Percentiles rank a stretch among this genome's conserved stretches.
Evolutionary conservation across 768 basidiomycete genomes (phyloP).

Genomic region (Leucocoprinus leucothites): DNA sequence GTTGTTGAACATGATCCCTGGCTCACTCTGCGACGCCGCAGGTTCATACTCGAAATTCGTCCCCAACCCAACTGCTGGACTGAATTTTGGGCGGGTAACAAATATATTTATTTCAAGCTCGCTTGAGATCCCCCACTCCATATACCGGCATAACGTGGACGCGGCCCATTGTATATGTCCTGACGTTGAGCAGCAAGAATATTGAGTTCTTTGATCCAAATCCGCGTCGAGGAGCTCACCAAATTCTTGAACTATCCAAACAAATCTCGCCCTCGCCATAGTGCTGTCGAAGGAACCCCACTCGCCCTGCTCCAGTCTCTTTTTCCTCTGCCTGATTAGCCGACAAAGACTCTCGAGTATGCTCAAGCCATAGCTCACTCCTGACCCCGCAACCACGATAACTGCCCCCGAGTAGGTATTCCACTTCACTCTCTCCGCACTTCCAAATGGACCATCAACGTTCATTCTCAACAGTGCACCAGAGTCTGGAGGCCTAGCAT

Average conservation of each 20-base stretch:
- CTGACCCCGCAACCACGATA: constrained; percentile 70
- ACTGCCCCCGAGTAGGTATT: constrained; percentile 53
- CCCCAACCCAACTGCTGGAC: too few relatives aligned
- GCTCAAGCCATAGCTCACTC: constrained; percentile 68
- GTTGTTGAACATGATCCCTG: too few relatives aligned
- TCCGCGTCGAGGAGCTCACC: too few relatives aligned
- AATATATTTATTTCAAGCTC: too few relatives aligned
- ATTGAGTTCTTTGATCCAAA: too few relatives aligned
- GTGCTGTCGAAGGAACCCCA: constrained; percentile 37
- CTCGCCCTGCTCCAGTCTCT: constrained; percentile 32
- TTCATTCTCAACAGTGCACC: constrained; percentile 55
- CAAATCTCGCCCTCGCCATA: constrained; percentile 60
- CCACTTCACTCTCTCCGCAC: constrained; percentile 57
- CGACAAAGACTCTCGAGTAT: constrained; percentile 63
- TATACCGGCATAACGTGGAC: too few relatives aligned
- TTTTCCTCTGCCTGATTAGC: constrained; percentile 36
- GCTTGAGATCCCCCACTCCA: too few relatives aligned
- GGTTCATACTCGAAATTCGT: too few relatives aligned
- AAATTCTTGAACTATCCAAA: constrained; percentile 78
- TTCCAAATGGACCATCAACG: constrained; percentile 72
- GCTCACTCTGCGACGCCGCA: too few relatives aligned
- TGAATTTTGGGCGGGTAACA: too few relatives aligned
- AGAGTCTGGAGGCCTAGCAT: constrained; percentile 29
- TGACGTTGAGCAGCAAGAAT: too few relatives aligned
- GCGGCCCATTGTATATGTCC: too few relatives aligned